Percentiles rank a stretch among this genome's conserved stretches.
phyloP scores from a whole-genome alignment of 805 yeast genomes.

The Pichia thaimueangensis region DNA sequence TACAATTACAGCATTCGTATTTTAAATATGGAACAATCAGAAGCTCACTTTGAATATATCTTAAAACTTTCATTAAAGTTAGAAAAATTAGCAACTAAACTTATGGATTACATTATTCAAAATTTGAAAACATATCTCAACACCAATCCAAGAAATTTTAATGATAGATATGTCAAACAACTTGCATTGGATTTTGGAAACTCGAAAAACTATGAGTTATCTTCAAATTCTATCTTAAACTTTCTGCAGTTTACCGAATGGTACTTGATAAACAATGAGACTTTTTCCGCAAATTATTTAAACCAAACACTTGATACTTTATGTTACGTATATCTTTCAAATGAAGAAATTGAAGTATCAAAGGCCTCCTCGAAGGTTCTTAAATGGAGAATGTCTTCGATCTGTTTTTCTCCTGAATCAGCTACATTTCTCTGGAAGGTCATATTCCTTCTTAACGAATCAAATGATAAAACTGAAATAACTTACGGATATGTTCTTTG shows the following conservation, averaged over 20 bases:
- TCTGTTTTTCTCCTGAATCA: conserved; percentile 19
- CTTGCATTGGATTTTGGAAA: neutral
- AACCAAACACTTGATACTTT: conserved; percentile 21
- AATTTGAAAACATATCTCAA: conserved; percentile 8
- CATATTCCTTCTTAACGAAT: conserved; percentile 32
- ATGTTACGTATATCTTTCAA: conserved; percentile 31
- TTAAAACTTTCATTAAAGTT: conserved; percentile 26
- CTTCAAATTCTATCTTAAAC: conserved; percentile 4
- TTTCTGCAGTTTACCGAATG: conserved; percentile 35
- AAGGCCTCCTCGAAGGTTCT: conserved; percentile 34
- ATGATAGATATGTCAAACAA: conserved; percentile 3
- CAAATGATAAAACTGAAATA: conserved; percentile 23
- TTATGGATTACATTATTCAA: conserved; percentile 10
- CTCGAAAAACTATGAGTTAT: conserved; percentile 3
- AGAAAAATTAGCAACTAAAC: conserved; percentile 21
- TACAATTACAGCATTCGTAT: conserved; percentile 6
- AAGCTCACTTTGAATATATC: conserved; percentile 9
- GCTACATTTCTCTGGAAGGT: conserved; percentile 40
- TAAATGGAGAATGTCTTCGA: conserved; percentile 47
- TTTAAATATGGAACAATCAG: conserved; percentile 1
- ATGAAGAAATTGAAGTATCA: conserved; percentile 35
- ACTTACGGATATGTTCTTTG: conserved; percentile 47
- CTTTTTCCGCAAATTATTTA: conserved; percentile 1
- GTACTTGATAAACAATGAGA: conserved; percentile 27
- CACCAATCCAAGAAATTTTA: conserved; percentile 16